Evolutionary conservation across 352 stramenopile genomes (phyloP), one percentile per base, ranked within the genome.

Genomic region (Aphanomyces stellatus): DNA sequence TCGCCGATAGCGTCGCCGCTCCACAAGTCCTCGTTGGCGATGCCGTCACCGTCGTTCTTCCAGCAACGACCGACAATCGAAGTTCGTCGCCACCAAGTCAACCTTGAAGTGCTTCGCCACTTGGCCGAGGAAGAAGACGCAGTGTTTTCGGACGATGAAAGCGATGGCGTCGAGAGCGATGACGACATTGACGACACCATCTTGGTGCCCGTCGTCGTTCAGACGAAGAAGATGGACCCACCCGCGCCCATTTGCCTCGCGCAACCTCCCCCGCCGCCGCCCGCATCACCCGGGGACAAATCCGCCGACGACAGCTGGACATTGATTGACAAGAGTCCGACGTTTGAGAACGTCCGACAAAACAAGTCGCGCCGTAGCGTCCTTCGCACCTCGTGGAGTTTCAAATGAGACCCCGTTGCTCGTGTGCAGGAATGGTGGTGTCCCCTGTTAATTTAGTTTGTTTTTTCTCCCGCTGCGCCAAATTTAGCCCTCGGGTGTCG

Each of bases 131-230:
- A 62, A 24, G 31, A 27, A 25, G 43, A 28, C 24, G 17, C 22
- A 27, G 24, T 19, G 19, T 62, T 62, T 25, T 62, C 53, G 25
- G 53, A 62, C 33, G 53, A 62, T 19, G 53, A 62, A 25, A 62
- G 53, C 53, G 53, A 62, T 31, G 53, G 53, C 19, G 53, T 62
- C 30, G 34, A 43, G 10, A 62, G 53, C 31, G 53, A 62, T 22
- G 53, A 62, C 1, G 53, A 62, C 2, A 19, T 22, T 1, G 46
- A 53, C n/a, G 51, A 59, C 28, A 37, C 51, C 7, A 24, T 59
- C 28, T 37, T 59, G 22, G 51, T 59, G 15, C 51, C 51, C 31
- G 17, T 28, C n/a, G n/a, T n/a, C n/a, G n/a, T n/a, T n/a, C n/a
- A n/a, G n/a, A n/a, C n/a, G n/a, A n/a, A n/a, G n/a, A n/a, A n/a